phyloP scores from a whole-genome alignment of 345 rosid genomes.

The Syzygium grande region DNA sequence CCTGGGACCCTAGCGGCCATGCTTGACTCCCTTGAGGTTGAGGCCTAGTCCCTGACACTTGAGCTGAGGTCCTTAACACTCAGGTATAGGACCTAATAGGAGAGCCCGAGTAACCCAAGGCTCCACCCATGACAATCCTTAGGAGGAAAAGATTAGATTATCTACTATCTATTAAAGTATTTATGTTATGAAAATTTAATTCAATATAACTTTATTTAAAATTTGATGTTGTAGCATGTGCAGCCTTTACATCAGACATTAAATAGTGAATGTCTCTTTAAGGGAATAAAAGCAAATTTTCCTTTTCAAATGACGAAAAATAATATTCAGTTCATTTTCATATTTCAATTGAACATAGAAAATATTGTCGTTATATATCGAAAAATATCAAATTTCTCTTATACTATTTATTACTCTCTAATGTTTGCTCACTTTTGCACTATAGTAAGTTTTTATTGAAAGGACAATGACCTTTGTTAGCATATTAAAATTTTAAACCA shows the following conservation, averaged over 20 bases:
- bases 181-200: neutral
- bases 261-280: neutral
- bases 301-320: neutral
- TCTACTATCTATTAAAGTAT: neutral
- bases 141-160: neutral
- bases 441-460: neutral
- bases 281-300: neutral
- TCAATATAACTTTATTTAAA: neutral
- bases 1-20: neutral
- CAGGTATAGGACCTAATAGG: neutral
- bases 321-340: neutral
- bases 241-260: neutral
- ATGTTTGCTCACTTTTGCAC: neutral
- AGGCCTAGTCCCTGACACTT: accelerated
- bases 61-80: neutral
- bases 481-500: neutral
- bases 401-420: neutral
- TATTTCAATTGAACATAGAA: neutral
- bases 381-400: neutral
- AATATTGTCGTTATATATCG: neutral
- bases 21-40: accelerated
- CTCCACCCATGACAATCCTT: neutral
- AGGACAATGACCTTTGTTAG: neutral
- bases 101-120: neutral
- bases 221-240: neutral